A percentile compares a stretch with the other conserved stretches of the same genome.
phyloP scores from a whole-genome alignment of 1,284 basidiomycete species.

The Melampsora larici-populina region DNA sequence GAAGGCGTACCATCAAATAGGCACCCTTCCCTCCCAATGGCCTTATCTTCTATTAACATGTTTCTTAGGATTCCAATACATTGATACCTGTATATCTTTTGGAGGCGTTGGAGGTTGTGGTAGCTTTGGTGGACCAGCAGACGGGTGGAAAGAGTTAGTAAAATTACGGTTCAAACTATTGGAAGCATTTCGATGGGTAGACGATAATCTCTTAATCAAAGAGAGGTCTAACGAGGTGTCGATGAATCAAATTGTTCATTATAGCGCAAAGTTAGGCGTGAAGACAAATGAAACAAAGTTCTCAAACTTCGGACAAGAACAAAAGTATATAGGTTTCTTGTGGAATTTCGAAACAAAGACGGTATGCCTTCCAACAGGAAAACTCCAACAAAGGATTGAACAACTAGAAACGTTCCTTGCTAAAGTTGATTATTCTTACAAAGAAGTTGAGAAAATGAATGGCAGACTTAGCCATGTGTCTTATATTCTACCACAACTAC shows the following conservation, averaged over 20 bases:
- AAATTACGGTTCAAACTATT: no score
- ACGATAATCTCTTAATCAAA: no score
- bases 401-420: not conserved
- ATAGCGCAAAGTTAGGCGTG: not conserved
- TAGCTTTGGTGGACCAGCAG: no score
- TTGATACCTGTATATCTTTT: no score
- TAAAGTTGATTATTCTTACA: no score
- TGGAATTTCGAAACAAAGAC: not conserved
- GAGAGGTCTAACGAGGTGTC: not conserved
- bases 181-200: not conserved
- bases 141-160: no score
- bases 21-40: no score
- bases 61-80: no score
- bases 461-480: not conserved
- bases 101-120: no score
- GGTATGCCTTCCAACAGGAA: not conserved
- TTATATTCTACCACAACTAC: not conserved
- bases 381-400: not conserved
- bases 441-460: not conserved
- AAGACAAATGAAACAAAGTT: not conserved
- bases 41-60: no score
- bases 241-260: not conserved
- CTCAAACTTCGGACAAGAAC: not conserved
- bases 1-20: no score
- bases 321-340: constrained; percentile 15